phyloP scores from a whole-genome alignment of 2,329 filamentous ascomycete genomes.

The Diaporthe sp. region DNA sequence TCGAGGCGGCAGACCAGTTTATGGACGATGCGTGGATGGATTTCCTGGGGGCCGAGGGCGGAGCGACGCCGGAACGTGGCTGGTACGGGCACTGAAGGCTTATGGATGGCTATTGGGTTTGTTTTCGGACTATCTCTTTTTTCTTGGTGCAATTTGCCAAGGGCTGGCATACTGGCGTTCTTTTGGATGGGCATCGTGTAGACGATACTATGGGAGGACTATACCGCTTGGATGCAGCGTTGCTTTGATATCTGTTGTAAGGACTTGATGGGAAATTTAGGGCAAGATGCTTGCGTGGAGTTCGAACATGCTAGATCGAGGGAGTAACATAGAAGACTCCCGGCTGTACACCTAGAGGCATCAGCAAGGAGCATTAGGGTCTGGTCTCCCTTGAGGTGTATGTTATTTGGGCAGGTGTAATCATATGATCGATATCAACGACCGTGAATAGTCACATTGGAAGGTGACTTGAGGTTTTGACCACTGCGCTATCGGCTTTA shows the following conservation, averaged over 20 bases:
- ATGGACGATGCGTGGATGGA: conserved; percentile 57
- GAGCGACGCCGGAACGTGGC: conserved; percentile 37
- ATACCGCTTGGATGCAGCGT: conserved; percentile 24
- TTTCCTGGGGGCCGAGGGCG: conserved; percentile 47
- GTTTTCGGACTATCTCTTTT: not conserved
- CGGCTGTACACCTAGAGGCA: conserved; percentile 20
- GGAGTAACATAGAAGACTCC: conserved; percentile 16
- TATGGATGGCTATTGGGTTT: not conserved
- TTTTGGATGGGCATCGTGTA: conserved; percentile 2
- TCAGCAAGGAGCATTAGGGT: conserved; percentile 12
- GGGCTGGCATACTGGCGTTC: conserved; percentile 3
- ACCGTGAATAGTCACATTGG: not conserved
- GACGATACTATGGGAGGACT: conserved; percentile 5
- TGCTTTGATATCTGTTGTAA: conserved; percentile 21
- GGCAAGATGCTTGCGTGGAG: conserved; percentile 8
- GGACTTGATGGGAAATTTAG: conserved; percentile 2
- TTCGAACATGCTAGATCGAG: conserved; percentile 15
- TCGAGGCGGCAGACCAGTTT: conserved; percentile 54
- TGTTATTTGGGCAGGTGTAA: conserved; percentile 9
- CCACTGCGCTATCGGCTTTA: not conserved
- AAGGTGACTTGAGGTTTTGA: not conserved
- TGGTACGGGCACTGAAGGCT: conserved; percentile 38
- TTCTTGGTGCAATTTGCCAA: not conserved
- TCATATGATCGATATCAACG: not conserved
- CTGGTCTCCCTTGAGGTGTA: not conserved